Percentiles rank a stretch among this genome's conserved stretches.
These are phyloP conservation scores for Mortierella sp. DNA, from an alignment of 371 early-diverging fungal species.

Conservation along the genomic window DNA sequence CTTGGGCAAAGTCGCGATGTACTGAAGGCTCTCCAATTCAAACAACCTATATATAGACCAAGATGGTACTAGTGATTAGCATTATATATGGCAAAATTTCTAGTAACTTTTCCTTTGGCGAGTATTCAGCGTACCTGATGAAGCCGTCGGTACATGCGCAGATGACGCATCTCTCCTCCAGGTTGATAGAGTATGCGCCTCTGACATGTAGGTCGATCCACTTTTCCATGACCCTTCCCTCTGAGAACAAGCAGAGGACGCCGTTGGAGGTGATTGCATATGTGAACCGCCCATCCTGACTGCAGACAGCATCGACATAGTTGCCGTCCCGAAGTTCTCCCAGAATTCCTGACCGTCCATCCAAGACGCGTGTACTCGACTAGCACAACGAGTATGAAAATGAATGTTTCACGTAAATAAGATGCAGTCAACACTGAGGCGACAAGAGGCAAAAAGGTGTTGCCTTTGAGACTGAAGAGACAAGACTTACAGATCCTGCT, in stretches of 20 bases:
- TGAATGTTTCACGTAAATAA: background rate
- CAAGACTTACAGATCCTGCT: background rate
- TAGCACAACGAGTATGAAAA: background rate
- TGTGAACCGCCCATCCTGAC: conserved; percentile 62
- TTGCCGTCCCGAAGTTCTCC: conserved; percentile 78
- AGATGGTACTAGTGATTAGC: background rate
- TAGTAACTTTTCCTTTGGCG: background rate
- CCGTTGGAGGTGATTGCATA: conserved; percentile 81
- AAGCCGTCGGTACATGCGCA: conserved; percentile 84
- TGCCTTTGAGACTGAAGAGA: background rate
- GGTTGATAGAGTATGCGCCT: conserved; percentile 74
- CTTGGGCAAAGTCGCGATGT: conserved; percentile 78
- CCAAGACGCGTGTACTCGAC: conserved; percentile 67
- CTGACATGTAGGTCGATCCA: conserved; percentile 85
- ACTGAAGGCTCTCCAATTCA: conserved; percentile 76
- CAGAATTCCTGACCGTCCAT: conserved; percentile 80
- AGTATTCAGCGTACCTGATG: conserved; percentile 61
- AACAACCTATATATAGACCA: conserved; percentile 71
- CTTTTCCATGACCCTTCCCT: conserved; percentile 76
- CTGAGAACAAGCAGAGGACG: conserved; percentile 76
- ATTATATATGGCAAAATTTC: background rate
- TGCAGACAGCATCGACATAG: conserved; percentile 77
- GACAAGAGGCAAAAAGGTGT: background rate
- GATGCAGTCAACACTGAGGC: background rate
- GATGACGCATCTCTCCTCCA: conserved; percentile 71